These are phyloP conservation scores for Russula abietina DNA, from an alignment of 768 basidiomycete genomes.

Conservation along the genomic window DNA sequence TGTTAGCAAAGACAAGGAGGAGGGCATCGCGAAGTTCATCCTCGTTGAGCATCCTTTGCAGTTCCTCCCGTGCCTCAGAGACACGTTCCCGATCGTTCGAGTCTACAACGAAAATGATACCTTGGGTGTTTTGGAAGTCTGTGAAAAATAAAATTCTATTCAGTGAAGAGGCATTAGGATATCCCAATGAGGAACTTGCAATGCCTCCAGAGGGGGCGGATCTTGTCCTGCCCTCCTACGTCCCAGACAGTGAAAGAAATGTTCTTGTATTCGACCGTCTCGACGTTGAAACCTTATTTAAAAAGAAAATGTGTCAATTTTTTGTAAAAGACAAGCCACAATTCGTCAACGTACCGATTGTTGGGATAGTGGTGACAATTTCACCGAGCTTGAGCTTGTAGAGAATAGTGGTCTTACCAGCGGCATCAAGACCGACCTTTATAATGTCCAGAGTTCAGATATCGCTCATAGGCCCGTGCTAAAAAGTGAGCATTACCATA, in stretches of 20 bases:
- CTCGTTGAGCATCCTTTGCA: slow-evolving; percentile 99
- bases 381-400: slow-evolving; percentile 99
- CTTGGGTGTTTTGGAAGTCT: slow-evolving; percentile 99
- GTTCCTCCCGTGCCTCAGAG: slow-evolving; percentile 96
- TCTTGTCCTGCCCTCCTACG: slow-evolving; percentile 99
- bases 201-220: slow-evolving; percentile 99
- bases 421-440: slow-evolving; percentile 98
- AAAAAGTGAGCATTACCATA: slow-evolving; percentile 51
- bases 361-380: slow-evolving; percentile 99
- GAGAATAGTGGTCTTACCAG: slow-evolving; percentile 96
- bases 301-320: slow-evolving; percentile 24
- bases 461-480: neutral
- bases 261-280: slow-evolving; percentile 99
- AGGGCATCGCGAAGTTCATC: slow-evolving; percentile 98
- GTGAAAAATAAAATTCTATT: slow-evolving; percentile 16
- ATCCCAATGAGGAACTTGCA: slow-evolving; percentile 54
- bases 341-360: slow-evolving; percentile 70
- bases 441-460: slow-evolving; percentile 10
- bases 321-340: slow-evolving; percentile 14
- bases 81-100: slow-evolving; percentile 99
- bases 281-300: slow-evolving; percentile 93
- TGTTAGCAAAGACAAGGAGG: slow-evolving; percentile 99
- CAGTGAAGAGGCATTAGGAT: slow-evolving; percentile 23
- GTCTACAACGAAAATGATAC: slow-evolving; percentile 99
- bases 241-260: slow-evolving; percentile 99